phyloP scores from a whole-genome alignment of 140 eudicot genomes.

The Anethum foeniculum region DNA sequence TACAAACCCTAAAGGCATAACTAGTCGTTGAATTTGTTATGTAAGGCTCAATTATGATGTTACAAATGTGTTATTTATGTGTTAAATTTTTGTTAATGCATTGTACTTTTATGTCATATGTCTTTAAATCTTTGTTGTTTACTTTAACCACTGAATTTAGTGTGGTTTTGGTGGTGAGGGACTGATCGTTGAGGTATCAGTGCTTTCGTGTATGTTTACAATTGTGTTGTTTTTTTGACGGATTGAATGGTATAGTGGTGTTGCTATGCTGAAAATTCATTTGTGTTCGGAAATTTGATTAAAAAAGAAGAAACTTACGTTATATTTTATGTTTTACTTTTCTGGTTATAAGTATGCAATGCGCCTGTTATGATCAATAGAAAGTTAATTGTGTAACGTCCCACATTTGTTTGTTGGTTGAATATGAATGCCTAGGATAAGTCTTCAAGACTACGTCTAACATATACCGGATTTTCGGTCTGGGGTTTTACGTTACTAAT shows the following conservation, averaged over 20 bases:
- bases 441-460: background rate
- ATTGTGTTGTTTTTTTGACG: too few species aligned
- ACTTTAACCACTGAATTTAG: background rate
- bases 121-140: background rate
- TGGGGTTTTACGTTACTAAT: background rate
- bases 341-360: background rate
- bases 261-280: too few species aligned
- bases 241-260: too few species aligned
- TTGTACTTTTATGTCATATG: slow-evolving; percentile 3
- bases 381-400: background rate
- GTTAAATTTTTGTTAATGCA: slow-evolving; percentile 25
- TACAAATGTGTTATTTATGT: slow-evolving; percentile 17
- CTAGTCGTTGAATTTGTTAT: slow-evolving; percentile 15
- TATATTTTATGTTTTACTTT: too few species aligned
- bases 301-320: too few species aligned
- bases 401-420: background rate
- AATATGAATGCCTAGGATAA: background rate
- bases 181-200: slow-evolving; percentile 10
- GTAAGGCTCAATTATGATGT: slow-evolving; percentile 19
- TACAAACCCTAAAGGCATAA: slow-evolving; percentile 48
- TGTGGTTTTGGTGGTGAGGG: slow-evolving; percentile 2
- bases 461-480: background rate
- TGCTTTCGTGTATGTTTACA: background rate
- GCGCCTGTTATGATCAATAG: background rate
- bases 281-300: background rate